Percentiles rank a stretch among this genome's conserved stretches.
phyloP scores from a whole-genome alignment of 1,139 yeast genomes.

The Sugiyamaella japonica region DNA sequence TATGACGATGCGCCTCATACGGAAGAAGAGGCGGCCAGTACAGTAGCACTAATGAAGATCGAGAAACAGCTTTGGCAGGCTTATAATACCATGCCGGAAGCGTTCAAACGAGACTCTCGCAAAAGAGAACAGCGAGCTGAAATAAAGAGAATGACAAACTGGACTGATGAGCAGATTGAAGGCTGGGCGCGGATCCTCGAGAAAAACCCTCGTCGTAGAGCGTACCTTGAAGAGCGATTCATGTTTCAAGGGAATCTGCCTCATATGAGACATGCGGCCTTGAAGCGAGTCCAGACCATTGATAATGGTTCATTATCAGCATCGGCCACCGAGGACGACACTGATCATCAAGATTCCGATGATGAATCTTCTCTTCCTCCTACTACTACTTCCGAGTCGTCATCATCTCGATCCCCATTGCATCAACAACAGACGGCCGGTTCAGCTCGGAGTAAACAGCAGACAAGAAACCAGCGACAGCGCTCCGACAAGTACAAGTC shows the following conservation, averaged over 20 bases:
- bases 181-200: constrained; percentile 85
- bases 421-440: background rate
- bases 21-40: constrained; percentile 30
- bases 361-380: background rate
- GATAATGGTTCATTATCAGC: constrained; percentile 13
- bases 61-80: constrained; percentile 61
- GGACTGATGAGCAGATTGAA: constrained; percentile 91
- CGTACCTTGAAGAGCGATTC: constrained; percentile 57
- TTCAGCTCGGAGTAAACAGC: background rate
- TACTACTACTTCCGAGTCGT: background rate
- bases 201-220: constrained; percentile 55
- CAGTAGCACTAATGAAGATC: constrained; percentile 37
- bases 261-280: constrained; percentile 17
- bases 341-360: constrained; percentile 1
- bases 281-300: constrained; percentile 6
- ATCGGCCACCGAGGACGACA: constrained; percentile 16
- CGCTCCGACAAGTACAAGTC: constrained; percentile 19
- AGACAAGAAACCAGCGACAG: constrained; percentile 10
- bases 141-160: constrained; percentile 53
- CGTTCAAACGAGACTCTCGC: constrained; percentile 54
- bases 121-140: constrained; percentile 53
- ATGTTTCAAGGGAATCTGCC: constrained; percentile 42
- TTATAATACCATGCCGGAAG: constrained; percentile 53
- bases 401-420: background rate
- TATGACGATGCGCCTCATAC: constrained; percentile 55